Conservation (phyloP, 352 stramenopile species). For the Aphanomyces cochlioides region DNA sequence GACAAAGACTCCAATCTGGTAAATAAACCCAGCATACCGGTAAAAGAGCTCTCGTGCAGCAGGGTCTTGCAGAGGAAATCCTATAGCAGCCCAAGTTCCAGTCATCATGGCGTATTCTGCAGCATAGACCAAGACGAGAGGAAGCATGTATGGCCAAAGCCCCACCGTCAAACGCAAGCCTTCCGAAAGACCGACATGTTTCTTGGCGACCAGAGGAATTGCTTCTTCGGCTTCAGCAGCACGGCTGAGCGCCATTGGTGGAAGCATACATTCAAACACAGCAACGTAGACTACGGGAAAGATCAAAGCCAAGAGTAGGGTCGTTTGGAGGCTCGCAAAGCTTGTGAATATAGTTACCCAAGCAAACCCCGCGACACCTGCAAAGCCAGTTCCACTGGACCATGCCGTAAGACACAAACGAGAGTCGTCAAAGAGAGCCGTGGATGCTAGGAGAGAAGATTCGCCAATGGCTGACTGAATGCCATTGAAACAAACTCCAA, state of each 20-base stretch:
- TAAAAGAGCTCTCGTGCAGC: slow-evolving; percentile 85
- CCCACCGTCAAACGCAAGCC: slow-evolving; percentile 70
- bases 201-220: slow-evolving; percentile 16
- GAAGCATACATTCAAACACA: slow-evolving; percentile 39
- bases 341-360: slow-evolving; percentile 77
- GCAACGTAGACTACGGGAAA: slow-evolving; percentile 65
- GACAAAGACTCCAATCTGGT: slow-evolving; percentile 92
- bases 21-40: slow-evolving; percentile 83
- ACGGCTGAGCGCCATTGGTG: not conserved
- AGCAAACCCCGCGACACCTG: slow-evolving; percentile 87
- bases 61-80: slow-evolving; percentile 82
- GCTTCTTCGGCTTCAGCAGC: not conserved
- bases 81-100: slow-evolving; percentile 91
- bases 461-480: slow-evolving; percentile 88
- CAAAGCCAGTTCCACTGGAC: slow-evolving; percentile 90
- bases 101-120: slow-evolving; percentile 93
- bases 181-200: slow-evolving; percentile 36
- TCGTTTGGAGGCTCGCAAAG: not conserved
- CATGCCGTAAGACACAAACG: slow-evolving; percentile 84
- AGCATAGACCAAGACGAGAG: slow-evolving; percentile 89
- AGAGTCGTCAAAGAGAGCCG: slow-evolving; percentile 72
- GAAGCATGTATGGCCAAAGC: slow-evolving; percentile 88
- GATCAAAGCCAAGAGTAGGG: slow-evolving; percentile 54
- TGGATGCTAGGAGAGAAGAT: slow-evolving; percentile 83
- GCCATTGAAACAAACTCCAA: slow-evolving; percentile 84